Evolutionary conservation across 257 asterid species (phyloP).

Genomic region (Cinchona pubescens): DNA sequence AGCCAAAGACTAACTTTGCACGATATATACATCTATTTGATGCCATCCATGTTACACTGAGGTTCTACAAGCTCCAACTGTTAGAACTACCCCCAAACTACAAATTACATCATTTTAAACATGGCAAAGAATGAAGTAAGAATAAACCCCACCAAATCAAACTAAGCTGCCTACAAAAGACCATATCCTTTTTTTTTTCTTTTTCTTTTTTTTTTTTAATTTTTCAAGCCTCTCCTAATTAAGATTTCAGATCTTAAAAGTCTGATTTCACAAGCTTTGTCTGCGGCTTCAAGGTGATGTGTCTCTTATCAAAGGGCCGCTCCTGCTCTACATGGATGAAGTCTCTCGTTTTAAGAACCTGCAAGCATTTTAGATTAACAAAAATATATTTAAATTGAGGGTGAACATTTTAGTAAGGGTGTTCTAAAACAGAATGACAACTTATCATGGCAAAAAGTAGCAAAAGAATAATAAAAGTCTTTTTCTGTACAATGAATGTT

Average conservation of each 20-base stretch:
- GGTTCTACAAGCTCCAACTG: conserved; percentile 19
- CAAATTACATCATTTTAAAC: conserved; percentile 16
- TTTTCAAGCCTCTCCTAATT: background rate
- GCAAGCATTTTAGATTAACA: conserved; percentile 3
- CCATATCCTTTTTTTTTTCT: conserved; percentile 1
- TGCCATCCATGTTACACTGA: conserved; percentile 7
- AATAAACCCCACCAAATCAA: conserved; percentile 18
- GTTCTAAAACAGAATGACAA: background rate
- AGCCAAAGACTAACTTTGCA: conserved; percentile 13
- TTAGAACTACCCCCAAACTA: conserved; percentile 17
- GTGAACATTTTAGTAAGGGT: background rate
- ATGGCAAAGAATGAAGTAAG: conserved; percentile 22
- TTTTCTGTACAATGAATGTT: too few relatives aligned
- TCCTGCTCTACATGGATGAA: conserved; percentile 65
- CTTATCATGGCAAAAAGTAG: background rate
- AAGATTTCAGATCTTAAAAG: conserved; percentile 24
- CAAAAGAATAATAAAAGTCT: too few relatives aligned
- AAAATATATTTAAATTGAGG: background rate
- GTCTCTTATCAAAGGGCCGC: conserved; percentile 42
- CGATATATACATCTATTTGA: conserved; percentile 19
- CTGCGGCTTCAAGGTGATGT: conserved; percentile 49
- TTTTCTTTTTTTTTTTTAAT: too few relatives aligned
- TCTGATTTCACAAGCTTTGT: conserved; percentile 54
- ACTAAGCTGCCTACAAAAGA: background rate
- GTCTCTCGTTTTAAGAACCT: conserved; percentile 78